Conservation (phyloP, 2,329 filamentous ascomycete genomes). For the Penicillium freii region DNA sequence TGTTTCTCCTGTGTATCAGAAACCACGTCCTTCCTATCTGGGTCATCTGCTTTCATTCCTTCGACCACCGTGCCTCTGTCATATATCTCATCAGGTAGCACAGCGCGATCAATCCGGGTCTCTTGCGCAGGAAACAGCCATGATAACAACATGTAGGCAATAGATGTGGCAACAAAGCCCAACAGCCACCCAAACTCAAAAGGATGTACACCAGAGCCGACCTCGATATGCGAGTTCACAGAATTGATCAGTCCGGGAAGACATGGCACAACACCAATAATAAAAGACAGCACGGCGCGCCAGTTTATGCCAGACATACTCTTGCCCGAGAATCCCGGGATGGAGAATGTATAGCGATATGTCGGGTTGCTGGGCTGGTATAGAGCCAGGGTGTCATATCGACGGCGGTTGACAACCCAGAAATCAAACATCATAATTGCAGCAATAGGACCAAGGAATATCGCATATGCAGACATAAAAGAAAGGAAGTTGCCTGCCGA, state of each 20-base stretch:
- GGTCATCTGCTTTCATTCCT: conserved; percentile 17
- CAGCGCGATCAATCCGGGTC: conserved; percentile 45
- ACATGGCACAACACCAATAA: conserved; percentile 57
- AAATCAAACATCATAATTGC: conserved; percentile 61
- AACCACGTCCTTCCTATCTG: conserved; percentile 10
- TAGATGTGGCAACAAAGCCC: conserved; percentile 56
- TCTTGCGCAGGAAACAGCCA: conserved; percentile 51
- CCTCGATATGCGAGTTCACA: conserved; percentile 39
- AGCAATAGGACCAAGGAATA: conserved; percentile 65
- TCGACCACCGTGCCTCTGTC: conserved; percentile 19
- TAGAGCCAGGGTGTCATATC: conserved; percentile 52
- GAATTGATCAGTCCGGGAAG: conserved; percentile 54
- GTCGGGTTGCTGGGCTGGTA: conserved; percentile 49
- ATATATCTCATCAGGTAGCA: conserved; percentile 41
- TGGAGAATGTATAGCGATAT: conserved; percentile 50
- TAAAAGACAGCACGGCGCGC: conserved; percentile 57
- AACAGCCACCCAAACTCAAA: conserved; percentile 67
- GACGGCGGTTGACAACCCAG: conserved; percentile 54
- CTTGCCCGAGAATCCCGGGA: conserved; percentile 8
- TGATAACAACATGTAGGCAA: conserved; percentile 56
- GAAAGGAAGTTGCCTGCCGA: conserved; percentile 59
- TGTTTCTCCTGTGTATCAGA: conserved; percentile 4
- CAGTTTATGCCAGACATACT: conserved; percentile 54
- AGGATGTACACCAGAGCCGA: conserved; percentile 53
- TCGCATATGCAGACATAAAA: conserved; percentile 65